Percentiles rank a stretch among this genome's conserved stretches.
These are phyloP conservation scores for Crithidia fasciculata DNA, from an alignment of 208 protist species.

Conservation along the genomic window DNA sequence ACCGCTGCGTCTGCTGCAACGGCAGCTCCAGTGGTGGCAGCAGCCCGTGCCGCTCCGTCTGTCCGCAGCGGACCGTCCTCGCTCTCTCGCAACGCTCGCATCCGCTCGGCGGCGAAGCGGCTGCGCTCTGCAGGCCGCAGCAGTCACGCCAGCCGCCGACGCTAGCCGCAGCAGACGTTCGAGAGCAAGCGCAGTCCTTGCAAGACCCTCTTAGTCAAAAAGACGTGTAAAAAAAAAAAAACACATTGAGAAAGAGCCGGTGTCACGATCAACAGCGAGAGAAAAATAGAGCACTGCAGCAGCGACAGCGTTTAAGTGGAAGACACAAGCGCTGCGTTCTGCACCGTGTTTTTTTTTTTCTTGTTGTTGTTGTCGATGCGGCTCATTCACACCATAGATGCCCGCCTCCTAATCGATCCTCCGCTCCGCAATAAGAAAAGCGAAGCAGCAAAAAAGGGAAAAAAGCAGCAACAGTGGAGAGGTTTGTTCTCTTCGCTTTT, in stretches of 20 bases:
- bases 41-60: neutral
- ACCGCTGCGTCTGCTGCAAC: neutral
- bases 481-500: no score
- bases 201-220: neutral
- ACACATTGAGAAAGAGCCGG: neutral
- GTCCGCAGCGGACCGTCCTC: constrained; percentile 2
- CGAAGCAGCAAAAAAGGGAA: no score
- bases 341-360: neutral
- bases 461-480: no score
- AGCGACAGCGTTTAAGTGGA: no score
- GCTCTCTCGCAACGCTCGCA: neutral
- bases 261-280: no score
- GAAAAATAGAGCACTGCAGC: no score
- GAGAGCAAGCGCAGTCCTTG: no score
- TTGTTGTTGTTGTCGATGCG: neutral
- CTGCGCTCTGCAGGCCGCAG: constrained; percentile 26
- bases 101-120: constrained; percentile 32
- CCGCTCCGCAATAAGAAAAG: no score
- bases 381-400: no score
- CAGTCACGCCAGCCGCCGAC: constrained; percentile 19
- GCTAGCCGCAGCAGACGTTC: neutral
- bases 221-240: neutral
- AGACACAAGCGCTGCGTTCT: no score
- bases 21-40: constrained; percentile 11
- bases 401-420: no score